phyloP scores from a whole-genome alignment of 495 filamentous ascomycete genomes.

The Geoglossum glabrum region DNA sequence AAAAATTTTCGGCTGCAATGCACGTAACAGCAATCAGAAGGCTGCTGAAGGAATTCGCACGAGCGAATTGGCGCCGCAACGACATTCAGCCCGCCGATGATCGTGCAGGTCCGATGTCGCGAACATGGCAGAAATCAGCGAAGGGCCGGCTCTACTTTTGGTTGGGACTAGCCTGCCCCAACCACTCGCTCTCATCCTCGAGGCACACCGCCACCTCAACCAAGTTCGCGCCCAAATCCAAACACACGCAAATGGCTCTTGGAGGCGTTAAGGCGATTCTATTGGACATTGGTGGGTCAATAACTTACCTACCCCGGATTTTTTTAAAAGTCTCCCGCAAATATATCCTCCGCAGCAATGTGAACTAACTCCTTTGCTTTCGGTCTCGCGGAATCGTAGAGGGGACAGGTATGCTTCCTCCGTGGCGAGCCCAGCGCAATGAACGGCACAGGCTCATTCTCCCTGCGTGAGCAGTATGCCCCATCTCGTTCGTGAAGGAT shows the following conservation, averaged over 20 bases:
- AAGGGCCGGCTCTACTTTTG: no score
- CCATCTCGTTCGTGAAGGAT: constrained; percentile 17
- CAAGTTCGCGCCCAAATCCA: not conserved
- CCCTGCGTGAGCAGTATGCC: constrained; percentile 7
- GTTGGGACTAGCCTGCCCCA: no score
- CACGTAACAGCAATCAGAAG: not conserved
- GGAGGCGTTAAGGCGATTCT: constrained; percentile 9
- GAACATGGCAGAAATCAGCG: not conserved
- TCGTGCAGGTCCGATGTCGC: not conserved
- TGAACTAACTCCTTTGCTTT: not conserved
- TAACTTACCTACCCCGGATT: not conserved
- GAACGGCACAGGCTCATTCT: not conserved
- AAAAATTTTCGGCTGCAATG: not conserved
- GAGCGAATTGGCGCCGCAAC: not conserved
- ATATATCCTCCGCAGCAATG: no score
- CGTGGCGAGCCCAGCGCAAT: not conserved
- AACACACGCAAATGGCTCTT: not conserved
- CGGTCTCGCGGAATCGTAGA: not conserved
- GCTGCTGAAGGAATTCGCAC: not conserved
- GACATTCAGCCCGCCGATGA: not conserved
- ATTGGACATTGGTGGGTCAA: constrained; percentile 14
- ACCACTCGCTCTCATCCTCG: not conserved
- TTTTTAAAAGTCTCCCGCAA: not conserved
- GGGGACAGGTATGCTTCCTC: not conserved
- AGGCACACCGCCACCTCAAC: not conserved